Percentiles rank a stretch among this genome's conserved stretches.
phyloP scores from a whole-genome alignment of 1,284 basidiomycete genomes.

The Boletus subluridellus region DNA sequence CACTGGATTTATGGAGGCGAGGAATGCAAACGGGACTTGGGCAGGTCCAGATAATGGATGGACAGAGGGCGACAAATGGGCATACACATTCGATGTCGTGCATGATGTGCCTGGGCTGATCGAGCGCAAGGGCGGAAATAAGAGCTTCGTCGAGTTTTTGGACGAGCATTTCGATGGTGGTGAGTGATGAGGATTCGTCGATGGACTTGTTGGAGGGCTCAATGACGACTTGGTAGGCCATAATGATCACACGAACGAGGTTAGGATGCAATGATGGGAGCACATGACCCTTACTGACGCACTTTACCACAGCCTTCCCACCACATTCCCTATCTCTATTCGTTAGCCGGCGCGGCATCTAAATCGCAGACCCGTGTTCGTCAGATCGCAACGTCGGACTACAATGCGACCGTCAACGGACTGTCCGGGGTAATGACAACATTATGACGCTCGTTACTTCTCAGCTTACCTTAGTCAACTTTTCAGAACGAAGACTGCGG shows the following conservation, averaged over 20 bases:
- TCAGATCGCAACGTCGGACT: conserved; percentile 59
- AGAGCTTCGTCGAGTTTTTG: conserved; percentile 61
- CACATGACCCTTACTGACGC: conserved; percentile 4
- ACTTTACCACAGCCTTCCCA: conserved; percentile 59
- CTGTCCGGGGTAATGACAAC: conserved; percentile 57
- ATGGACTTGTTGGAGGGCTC: not conserved
- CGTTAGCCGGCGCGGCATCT: conserved; percentile 63
- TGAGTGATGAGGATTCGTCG: conserved; percentile 20
- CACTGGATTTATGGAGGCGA: conserved; percentile 81
- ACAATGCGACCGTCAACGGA: conserved; percentile 65
- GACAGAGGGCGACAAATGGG: conserved; percentile 86
- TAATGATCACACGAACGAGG: conserved; percentile 84
- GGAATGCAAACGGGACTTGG: conserved; percentile 65
- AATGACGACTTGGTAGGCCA: conserved; percentile 47
- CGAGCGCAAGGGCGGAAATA: conserved; percentile 60
- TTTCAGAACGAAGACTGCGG: conserved; percentile 82
- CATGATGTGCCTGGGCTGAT: conserved; percentile 69
- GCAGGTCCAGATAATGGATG: conserved; percentile 69
- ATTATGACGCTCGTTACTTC: not conserved
- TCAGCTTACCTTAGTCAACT: not conserved
- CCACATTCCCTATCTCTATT: conserved; percentile 81
- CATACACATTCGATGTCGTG: conserved; percentile 75
- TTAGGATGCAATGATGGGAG: conserved; percentile 12
- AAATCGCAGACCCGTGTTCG: conserved; percentile 71
- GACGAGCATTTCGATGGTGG: conserved; percentile 75